phyloP scores from a whole-genome alignment of 2,329 filamentous ascomycete genomes.

The Calycina marina region DNA sequence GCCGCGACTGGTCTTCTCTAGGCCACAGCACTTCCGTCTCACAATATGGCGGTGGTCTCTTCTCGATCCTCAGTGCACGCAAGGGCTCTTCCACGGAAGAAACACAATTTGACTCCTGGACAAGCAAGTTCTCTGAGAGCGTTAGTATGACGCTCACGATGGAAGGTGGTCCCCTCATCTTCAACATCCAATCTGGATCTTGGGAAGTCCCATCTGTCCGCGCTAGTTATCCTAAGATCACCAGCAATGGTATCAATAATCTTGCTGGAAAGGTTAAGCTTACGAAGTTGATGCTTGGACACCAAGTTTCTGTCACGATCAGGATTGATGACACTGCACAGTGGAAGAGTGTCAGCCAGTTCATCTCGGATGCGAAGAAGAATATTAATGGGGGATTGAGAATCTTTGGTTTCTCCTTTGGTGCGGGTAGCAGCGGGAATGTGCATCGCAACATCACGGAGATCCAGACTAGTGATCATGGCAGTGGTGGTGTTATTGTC shows the following conservation, averaged over 20 bases:
- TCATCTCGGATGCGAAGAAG: slow-evolving; percentile 4
- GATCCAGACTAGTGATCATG: background rate
- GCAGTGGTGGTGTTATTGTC: background rate
- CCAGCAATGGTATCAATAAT: slow-evolving; percentile 2
- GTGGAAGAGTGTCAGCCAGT: slow-evolving; percentile 3
- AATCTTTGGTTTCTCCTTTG: slow-evolving; percentile 7
- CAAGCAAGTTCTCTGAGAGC: background rate
- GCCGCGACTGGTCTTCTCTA: slow-evolving; percentile 5
- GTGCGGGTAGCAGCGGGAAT: slow-evolving; percentile 2
- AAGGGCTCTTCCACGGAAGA: background rate
- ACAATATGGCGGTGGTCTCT: slow-evolving; percentile 1
- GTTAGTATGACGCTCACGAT: background rate
- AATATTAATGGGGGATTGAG: slow-evolving; percentile 2
- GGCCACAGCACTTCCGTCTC: slow-evolving; percentile 2
- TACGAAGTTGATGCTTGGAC: slow-evolving; percentile 4
- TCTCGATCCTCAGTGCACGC: background rate
- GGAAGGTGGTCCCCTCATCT: background rate
- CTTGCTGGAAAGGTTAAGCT: slow-evolving; percentile 4
- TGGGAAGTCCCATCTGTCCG: slow-evolving; percentile 5
- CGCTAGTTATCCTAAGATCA: slow-evolving; percentile 4
- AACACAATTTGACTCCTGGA: background rate
- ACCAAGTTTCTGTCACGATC: slow-evolving; percentile 7
- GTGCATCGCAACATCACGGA: slow-evolving; percentile 3
- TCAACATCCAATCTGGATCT: background rate
- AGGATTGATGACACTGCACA: slow-evolving; percentile 4